These are phyloP conservation scores for Trichoderma gamsii DNA, from an alignment of 495 filamentous ascomycete species.

Conservation along the genomic window DNA sequence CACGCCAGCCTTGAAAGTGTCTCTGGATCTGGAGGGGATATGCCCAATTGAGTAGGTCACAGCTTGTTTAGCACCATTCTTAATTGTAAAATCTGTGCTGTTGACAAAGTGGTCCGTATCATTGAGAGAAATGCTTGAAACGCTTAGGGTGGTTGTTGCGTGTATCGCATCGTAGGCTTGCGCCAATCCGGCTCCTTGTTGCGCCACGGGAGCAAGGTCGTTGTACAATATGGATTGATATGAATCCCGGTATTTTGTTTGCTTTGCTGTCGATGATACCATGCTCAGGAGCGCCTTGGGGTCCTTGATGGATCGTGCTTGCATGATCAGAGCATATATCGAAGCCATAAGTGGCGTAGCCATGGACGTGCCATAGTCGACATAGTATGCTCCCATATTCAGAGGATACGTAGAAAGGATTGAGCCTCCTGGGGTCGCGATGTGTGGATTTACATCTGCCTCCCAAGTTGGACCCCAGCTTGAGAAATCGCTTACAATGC, in stretches of 20 bases:
- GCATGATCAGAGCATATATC: slow-evolving; percentile 47
- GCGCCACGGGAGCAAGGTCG: slow-evolving; percentile 46
- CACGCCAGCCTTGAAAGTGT: slow-evolving; percentile 30
- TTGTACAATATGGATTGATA: slow-evolving; percentile 29
- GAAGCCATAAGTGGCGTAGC: slow-evolving; percentile 52
- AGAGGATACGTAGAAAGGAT: slow-evolving; percentile 53
- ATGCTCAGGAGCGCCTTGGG: slow-evolving; percentile 41
- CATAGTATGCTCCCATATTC: slow-evolving; percentile 44
- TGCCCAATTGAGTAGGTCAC: slow-evolving; percentile 44
- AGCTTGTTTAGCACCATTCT: slow-evolving; percentile 42
- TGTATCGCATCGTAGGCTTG: slow-evolving; percentile 52
- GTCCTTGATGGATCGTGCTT: slow-evolving; percentile 43
- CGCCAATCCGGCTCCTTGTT: slow-evolving; percentile 52
- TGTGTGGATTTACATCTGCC: slow-evolving; percentile 47
- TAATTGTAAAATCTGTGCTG: slow-evolving; percentile 44
- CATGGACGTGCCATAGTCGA: slow-evolving; percentile 58
- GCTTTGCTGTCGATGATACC: slow-evolving; percentile 39
- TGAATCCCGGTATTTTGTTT: slow-evolving; percentile 38
- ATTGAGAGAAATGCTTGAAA: slow-evolving; percentile 51
- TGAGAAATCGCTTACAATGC: slow-evolving; percentile 45
- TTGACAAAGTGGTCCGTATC: slow-evolving; percentile 48
- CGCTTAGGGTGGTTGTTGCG: slow-evolving; percentile 45
- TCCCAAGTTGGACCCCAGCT: slow-evolving; percentile 54
- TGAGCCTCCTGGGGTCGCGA: slow-evolving; percentile 47
- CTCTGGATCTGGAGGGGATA: slow-evolving; percentile 36